These are phyloP conservation scores for Phytophthora capsici DNA, from an alignment of 352 stramenopile species.

Conservation along the genomic window DNA sequence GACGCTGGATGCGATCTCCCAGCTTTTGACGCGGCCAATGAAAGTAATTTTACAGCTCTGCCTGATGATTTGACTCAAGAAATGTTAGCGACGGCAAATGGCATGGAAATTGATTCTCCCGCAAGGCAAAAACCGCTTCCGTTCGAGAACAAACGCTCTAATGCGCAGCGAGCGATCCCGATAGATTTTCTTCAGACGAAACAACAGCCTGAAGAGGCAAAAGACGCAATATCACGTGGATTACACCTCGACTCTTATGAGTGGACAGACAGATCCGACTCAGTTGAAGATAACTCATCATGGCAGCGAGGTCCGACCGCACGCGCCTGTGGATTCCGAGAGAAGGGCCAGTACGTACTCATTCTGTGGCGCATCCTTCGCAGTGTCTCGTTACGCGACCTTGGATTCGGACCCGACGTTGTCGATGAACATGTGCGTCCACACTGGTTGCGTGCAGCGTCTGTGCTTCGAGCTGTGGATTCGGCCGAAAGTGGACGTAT, in stretches of 20 bases:
- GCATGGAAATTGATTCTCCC: slow-evolving; percentile 9
- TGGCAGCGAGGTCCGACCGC: slow-evolving; percentile 9
- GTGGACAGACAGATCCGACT: no score
- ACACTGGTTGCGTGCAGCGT: slow-evolving; percentile 13
- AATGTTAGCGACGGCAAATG: background rate
- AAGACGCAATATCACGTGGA: no score
- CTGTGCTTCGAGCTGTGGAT: slow-evolving; percentile 1
- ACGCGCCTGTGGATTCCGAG: slow-evolving; percentile 5
- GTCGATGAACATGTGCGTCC: background rate
- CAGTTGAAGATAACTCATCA: background rate
- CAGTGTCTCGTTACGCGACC: slow-evolving; percentile 6
- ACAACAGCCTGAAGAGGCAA: no score
- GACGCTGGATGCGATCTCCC: slow-evolving; percentile 20
- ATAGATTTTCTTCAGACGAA: no score
- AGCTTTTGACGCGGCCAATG: slow-evolving; percentile 5
- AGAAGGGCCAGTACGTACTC: slow-evolving; percentile 26
- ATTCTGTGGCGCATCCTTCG: slow-evolving; percentile 28
- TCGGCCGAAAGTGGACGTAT: background rate
- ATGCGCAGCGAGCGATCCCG: background rate
- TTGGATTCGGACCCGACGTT: background rate
- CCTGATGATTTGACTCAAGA: background rate
- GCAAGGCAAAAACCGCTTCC: no score
- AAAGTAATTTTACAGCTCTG: slow-evolving; percentile 9
- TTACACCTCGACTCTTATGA: no score
- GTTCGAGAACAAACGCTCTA: background rate